Evolutionary conservation across 2,329 filamentous ascomycete species (phyloP).

Genomic region (Cladophialophora bantiana): DNA sequence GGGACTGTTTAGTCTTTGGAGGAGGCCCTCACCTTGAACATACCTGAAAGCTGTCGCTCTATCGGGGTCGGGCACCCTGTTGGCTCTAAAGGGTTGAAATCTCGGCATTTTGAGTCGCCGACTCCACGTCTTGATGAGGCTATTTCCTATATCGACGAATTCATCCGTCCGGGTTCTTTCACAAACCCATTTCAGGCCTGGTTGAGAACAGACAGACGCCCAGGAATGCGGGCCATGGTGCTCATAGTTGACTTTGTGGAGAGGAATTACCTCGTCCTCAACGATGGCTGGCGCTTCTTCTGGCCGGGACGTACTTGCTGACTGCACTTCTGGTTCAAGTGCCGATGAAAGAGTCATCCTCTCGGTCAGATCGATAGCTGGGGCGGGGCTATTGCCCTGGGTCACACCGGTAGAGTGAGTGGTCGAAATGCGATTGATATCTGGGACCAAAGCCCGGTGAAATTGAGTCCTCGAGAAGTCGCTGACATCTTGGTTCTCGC

Average conservation of each 20-base stretch:
- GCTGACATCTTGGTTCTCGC: too few relatives aligned
- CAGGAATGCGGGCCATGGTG: conserved; percentile 20
- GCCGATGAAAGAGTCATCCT: too few relatives aligned
- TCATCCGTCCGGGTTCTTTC: conserved; percentile 8
- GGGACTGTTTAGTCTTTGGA: neutral
- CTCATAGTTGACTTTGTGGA: neutral
- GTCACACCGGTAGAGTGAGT: too few relatives aligned
- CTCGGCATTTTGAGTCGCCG: conserved; percentile 14
- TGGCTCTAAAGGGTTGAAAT: neutral
- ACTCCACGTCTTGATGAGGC: conserved; percentile 13
- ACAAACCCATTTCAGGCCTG: conserved; percentile 14
- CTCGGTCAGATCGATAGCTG: too few relatives aligned
- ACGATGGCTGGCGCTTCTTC: too few relatives aligned
- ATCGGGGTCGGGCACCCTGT: conserved; percentile 9
- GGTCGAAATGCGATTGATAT: too few relatives aligned
- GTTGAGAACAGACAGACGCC: conserved; percentile 15
- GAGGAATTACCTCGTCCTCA: too few relatives aligned
- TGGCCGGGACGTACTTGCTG: too few relatives aligned
- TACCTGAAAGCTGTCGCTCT: conserved; percentile 4
- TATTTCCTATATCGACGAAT: conserved; percentile 9
- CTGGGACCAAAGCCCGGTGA: too few relatives aligned
- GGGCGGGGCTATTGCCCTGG: too few relatives aligned
- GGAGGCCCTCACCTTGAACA: conserved; percentile 2
- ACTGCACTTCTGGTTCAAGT: too few relatives aligned
- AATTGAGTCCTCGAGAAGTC: too few relatives aligned